Evolutionary conservation across 1,284 basidiomycete genomes (phyloP).

Genomic region (Tilletia setariae): DNA sequence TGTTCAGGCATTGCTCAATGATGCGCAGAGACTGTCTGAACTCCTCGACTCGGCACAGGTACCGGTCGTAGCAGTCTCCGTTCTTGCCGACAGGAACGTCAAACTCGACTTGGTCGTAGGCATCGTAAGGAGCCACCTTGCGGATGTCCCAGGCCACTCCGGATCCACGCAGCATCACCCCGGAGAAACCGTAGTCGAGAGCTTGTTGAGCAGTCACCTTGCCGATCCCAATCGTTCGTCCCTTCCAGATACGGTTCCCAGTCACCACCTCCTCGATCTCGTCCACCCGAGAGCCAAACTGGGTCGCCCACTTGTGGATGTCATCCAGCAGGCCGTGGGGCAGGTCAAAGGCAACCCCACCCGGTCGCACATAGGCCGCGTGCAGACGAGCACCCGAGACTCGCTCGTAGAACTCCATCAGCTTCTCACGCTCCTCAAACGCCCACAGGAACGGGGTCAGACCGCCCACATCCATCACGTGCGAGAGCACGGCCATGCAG

Average conservation of each 20-base stretch:
- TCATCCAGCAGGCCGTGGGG: slow-evolving; percentile 95
- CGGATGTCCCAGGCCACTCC: slow-evolving; percentile 90
- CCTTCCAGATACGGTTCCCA: slow-evolving; percentile 97
- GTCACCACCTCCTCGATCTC: slow-evolving; percentile 98
- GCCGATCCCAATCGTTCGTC: slow-evolving; percentile 86
- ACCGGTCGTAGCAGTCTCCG: slow-evolving; percentile 92
- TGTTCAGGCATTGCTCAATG: slow-evolving; percentile 81
- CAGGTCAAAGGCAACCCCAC: slow-evolving; percentile 95
- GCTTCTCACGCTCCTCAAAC: slow-evolving; percentile 98
- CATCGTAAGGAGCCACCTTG: slow-evolving; percentile 90
- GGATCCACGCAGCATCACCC: slow-evolving; percentile 93
- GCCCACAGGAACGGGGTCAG: slow-evolving; percentile 99
- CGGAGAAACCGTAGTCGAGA: slow-evolving; percentile 87
- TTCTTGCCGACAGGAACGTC: slow-evolving; percentile 93
- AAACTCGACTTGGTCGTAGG: slow-evolving; percentile 97
- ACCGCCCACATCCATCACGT: slow-evolving; percentile 74
- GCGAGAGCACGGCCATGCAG: slow-evolving; percentile 94
- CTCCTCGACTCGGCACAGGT: slow-evolving; percentile 95
- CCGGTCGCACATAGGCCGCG: slow-evolving; percentile 95
- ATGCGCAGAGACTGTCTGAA: slow-evolving; percentile 92
- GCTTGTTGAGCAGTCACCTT: slow-evolving; percentile 88
- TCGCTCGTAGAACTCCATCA: slow-evolving; percentile 99
- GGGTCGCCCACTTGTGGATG: slow-evolving; percentile 96
- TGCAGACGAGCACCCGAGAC: slow-evolving; percentile 96
- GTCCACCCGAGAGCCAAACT: slow-evolving; percentile 84